Conservation (phyloP, 495 filamentous ascomycete species). For the Tuber magnatum region DNA sequence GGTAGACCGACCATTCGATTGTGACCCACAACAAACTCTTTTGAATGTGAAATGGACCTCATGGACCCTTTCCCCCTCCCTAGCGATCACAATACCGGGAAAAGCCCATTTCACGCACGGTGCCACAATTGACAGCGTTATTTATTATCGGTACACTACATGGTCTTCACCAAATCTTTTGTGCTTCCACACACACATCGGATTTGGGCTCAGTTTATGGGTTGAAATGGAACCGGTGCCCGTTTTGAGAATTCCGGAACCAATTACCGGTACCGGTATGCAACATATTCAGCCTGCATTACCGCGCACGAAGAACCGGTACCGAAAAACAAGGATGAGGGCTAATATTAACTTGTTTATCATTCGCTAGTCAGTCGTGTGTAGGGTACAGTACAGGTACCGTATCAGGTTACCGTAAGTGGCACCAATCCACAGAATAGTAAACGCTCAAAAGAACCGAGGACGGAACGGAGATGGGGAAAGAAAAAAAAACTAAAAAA, state of each 20-base stretch:
- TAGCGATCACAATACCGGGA: background rate
- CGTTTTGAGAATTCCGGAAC: background rate
- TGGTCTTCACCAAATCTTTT: background rate
- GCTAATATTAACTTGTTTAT: background rate
- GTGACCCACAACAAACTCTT: background rate
- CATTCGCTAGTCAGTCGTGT: background rate
- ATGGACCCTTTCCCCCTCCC: background rate
- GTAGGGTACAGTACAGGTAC: background rate
- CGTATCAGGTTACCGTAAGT: background rate
- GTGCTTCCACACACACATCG: background rate
- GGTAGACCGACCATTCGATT: background rate
- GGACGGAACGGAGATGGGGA: background rate
- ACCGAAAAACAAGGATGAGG: background rate
- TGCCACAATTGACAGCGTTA: background rate
- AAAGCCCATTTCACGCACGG: background rate
- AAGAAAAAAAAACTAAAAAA: background rate
- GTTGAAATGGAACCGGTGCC: background rate
- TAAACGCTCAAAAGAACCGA: background rate
- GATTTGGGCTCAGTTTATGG: background rate
- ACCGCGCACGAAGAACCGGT: background rate
- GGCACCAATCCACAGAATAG: background rate
- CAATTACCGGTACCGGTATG: background rate
- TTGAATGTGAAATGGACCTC: background rate
- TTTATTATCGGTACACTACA: background rate
- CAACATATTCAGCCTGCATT: background rate